phyloP scores from a whole-genome alignment of 345 rosid species.

The Citrus hindsii region DNA sequence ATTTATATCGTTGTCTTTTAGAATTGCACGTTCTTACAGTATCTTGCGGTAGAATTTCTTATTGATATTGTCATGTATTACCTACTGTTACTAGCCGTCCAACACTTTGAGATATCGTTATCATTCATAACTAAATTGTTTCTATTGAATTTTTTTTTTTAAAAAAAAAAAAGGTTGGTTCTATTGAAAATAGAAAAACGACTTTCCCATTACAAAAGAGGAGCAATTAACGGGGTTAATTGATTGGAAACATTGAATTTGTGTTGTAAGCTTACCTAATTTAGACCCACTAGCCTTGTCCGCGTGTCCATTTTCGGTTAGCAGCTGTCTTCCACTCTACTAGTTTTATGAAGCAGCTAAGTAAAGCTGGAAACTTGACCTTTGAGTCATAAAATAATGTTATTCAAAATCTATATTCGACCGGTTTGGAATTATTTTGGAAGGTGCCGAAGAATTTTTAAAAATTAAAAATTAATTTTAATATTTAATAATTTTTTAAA shows the following conservation, averaged over 20 bases:
- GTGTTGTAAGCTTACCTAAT: background rate
- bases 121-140: background rate
- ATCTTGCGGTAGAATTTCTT: background rate
- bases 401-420: background rate
- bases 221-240: background rate
- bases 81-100: no score
- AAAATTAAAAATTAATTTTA: no score
- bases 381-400: background rate
- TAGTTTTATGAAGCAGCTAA: background rate
- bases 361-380: background rate
- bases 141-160: no score
- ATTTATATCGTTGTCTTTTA: background rate
- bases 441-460: no score
- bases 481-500: no score
- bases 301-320: constrained; percentile 4
- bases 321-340: constrained; percentile 30
- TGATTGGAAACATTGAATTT: background rate
- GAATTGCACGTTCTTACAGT: background rate
- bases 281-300: background rate
- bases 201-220: background rate
- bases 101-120: background rate
- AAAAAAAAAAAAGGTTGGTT: no score
- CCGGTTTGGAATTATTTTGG: no score
- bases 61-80: background rate
- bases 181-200: no score